Base-by-base conservation (phyloP, 176 grass and related monocot species). In the Cymbopogon citratus region DNA sequence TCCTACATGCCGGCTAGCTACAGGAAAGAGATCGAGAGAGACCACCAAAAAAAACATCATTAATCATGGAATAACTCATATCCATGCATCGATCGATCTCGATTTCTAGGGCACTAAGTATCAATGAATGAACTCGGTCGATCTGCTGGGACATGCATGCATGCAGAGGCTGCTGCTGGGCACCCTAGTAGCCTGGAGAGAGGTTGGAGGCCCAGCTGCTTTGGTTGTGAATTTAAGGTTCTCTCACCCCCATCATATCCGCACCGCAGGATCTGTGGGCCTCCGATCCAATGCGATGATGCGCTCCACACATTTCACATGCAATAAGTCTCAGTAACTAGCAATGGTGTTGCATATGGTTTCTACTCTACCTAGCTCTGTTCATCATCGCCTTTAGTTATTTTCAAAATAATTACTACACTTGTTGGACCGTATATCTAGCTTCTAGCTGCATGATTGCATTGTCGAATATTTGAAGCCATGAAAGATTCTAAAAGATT, bases 81-180 rank as follows among this genome's bases (percentile, higher is more conserved):
- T 56, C 27, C 31, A 3, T 33, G 2, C 71, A 4, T 27, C 29
- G 38, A 66, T 79, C 12, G 8, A 59, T 62, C 24, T 34, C 18
- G 21, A 40, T 34, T 18, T 23, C 12, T 36, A 39, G n/a, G 34
- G 18, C 25, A 52, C 10, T n/a, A n/a, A n/a, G n/a, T 8, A 66
- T 83, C 35, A 83, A 76, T 84, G 81, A 83, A 76, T 84, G 81
- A 84, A 76, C 81, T 75, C 71, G n/a, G 26, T 9, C 24, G 68
- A 26, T 44, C n/a, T 6, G 21, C 18, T 54, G 18, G 51, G 54
- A 23, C 54, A 57, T 57, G 54, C 49, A 2, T 19, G 49, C 46
- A 51, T 52, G 48, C 48, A 5, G 33, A 2, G 4, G 48, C 48
- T 51, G 48, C 1, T 49, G 18, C 71, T 63, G 40, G 16, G 63